These are phyloP conservation scores for Botryotinia calthae DNA, from an alignment of 2,329 filamentous ascomycete species.

Conservation along the genomic window DNA sequence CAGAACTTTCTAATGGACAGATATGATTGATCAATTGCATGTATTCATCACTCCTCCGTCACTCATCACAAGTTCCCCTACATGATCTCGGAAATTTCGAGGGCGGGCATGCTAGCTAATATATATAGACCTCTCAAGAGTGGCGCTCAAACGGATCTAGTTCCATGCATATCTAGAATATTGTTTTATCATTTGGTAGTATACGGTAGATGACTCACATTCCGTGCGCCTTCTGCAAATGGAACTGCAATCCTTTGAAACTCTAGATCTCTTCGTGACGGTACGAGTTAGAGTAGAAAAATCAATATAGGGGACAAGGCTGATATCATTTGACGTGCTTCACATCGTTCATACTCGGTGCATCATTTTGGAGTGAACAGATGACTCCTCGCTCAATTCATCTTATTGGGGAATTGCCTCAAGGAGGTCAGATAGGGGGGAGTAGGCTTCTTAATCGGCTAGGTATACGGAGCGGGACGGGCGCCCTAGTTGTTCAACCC, in stretches of 20 bases:
- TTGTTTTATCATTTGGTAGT: neutral
- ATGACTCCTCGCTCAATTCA: neutral
- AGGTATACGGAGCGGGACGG: neutral
- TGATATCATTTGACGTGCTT: neutral
- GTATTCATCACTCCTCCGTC: neutral
- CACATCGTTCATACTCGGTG: neutral
- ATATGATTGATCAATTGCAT: conserved; percentile 8
- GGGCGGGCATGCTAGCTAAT: neutral
- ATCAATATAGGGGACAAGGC: neutral
- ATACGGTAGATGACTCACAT: conserved; percentile 8
- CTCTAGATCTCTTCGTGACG: neutral
- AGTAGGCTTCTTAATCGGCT: neutral
- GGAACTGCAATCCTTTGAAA: neutral
- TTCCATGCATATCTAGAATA: neutral
- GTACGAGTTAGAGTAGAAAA: neutral
- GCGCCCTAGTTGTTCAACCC: neutral
- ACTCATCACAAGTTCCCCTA: neutral
- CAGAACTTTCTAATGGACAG: neutral
- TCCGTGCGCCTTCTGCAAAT: neutral
- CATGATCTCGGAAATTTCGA: conserved; percentile 2
- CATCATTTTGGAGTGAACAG: neutral
- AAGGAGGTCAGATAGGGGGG: neutral
- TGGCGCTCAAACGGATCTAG: neutral
- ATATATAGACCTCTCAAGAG: neutral
- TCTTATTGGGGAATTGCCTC: neutral